These are phyloP conservation scores for Saccharomycopsis lassenensis DNA, from an alignment of 805 yeast species.

Conservation along the genomic window DNA sequence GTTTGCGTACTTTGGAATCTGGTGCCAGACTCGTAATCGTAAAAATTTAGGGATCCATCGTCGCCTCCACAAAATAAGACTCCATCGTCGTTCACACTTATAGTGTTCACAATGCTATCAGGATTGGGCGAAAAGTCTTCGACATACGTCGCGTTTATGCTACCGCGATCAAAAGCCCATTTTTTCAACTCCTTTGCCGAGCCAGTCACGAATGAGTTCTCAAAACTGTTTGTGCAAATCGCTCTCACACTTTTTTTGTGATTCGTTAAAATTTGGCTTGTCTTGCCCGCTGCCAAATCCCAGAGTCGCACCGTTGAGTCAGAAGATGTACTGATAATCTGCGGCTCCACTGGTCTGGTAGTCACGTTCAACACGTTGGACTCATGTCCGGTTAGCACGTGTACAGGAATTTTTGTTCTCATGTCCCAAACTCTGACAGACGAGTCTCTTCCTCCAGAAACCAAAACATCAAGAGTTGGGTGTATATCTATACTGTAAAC, in stretches of 20 bases:
- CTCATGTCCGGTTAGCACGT: conserved; percentile 74
- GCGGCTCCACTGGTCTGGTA: conserved; percentile 71
- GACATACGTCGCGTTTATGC: conserved; percentile 68
- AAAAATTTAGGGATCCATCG: conserved; percentile 66
- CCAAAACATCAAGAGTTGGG: conserved; percentile 74
- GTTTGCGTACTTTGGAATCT: conserved; percentile 45
- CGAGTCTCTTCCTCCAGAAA: conserved; percentile 84
- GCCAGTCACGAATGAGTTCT: conserved; percentile 66
- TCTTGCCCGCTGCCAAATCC: conserved; percentile 73
- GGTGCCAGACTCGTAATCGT: conserved; percentile 66
- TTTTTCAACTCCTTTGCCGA: conserved; percentile 75
- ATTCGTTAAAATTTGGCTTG: conserved; percentile 65
- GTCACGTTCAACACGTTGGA: conserved; percentile 60
- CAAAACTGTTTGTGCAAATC: conserved; percentile 55
- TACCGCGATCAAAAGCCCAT: conserved; percentile 43
- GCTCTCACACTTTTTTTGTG: conserved; percentile 77
- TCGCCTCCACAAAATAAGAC: conserved; percentile 76
- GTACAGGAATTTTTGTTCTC: conserved; percentile 62
- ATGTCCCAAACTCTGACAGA: conserved; percentile 91
- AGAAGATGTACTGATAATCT: conserved; percentile 69
- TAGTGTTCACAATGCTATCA: conserved; percentile 52
- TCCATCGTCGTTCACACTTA: conserved; percentile 52
- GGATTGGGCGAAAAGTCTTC: conserved; percentile 40
- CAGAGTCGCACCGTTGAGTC: conserved; percentile 83
- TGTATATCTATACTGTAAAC: conserved; percentile 77